Percentiles rank a stretch among this genome's conserved stretches.
Conservation (phyloP, 176 grass and related monocot genomes). For the Paspalum vaginatum region DNA sequence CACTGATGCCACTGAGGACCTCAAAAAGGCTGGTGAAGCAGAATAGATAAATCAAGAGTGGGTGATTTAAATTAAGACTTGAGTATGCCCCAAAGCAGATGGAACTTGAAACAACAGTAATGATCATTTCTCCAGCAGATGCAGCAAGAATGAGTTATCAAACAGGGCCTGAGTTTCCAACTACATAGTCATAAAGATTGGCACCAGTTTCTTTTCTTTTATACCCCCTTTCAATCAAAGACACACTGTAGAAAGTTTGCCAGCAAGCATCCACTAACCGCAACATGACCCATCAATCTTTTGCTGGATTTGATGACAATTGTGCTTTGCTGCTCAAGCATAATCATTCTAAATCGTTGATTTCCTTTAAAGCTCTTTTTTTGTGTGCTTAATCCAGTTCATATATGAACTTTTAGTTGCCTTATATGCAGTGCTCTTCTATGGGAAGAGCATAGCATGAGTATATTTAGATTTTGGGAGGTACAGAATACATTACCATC, state of each 20-base stretch:
- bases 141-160: neutral
- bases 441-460: neutral
- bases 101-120: neutral
- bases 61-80: neutral
- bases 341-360: neutral
- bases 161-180: too few species aligned
- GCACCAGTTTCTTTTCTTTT: neutral
- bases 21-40: neutral
- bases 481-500: neutral
- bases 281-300: neutral
- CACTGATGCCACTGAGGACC: neutral
- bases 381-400: constrained; percentile 19
- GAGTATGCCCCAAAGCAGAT: neutral
- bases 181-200: neutral
- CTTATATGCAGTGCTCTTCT: neutral
- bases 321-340: neutral
- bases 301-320: neutral
- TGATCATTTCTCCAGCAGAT: constrained; percentile 12
- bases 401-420: neutral
- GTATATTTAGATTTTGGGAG: neutral
- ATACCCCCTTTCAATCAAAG: neutral
- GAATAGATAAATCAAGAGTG: neutral
- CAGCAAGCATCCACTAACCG: constrained; percentile 6
- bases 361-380: neutral
- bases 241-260: neutral